Percentiles rank a stretch among this genome's conserved stretches.
phyloP scores from a whole-genome alignment of 2,329 filamentous ascomycete species.

The Neurospora sp. region DNA sequence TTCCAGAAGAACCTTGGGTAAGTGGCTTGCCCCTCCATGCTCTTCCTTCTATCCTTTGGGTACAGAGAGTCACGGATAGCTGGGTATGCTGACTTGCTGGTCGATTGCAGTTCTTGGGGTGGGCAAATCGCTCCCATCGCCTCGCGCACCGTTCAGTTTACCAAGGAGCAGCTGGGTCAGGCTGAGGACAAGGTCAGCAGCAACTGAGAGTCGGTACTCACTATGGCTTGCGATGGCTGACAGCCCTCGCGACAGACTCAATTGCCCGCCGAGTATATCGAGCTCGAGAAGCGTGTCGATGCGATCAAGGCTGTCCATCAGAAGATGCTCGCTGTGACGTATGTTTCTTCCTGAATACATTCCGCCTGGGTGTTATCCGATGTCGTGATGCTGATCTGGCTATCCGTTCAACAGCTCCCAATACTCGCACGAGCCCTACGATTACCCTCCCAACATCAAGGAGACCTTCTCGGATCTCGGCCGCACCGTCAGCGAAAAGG shows the following conservation, averaged over 20 bases:
- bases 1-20: conserved; percentile 48
- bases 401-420: conserved; percentile 54
- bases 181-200: conserved; percentile 74
- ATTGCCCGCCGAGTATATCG: conserved; percentile 93
- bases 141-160: conserved; percentile 89
- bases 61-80: neutral
- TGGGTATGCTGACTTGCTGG: conserved; percentile 22
- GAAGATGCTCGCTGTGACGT: conserved; percentile 96
- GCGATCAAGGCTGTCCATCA: conserved; percentile 94
- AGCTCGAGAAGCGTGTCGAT: conserved; percentile 97
- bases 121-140: conserved; percentile 86
- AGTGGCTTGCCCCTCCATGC: conserved; percentile 14
- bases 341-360: conserved; percentile 30
- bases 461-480: conserved; percentile 96
- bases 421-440: conserved; percentile 80
- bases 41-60: neutral
- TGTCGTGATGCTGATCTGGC: conserved; percentile 16
- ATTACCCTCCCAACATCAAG: conserved; percentile 96
- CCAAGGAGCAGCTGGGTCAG: conserved; percentile 94
- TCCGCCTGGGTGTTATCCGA: neutral
- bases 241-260: conserved; percentile 56
- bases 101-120: conserved; percentile 47
- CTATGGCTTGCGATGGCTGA: conserved; percentile 7
- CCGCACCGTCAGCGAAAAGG: conserved; percentile 92
- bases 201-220: neutral